A percentile compares a stretch with the other conserved stretches of the same genome.
Conservation (phyloP, 2,329 filamentous ascomycete species). For the Davidsoniella virescens region DNA sequence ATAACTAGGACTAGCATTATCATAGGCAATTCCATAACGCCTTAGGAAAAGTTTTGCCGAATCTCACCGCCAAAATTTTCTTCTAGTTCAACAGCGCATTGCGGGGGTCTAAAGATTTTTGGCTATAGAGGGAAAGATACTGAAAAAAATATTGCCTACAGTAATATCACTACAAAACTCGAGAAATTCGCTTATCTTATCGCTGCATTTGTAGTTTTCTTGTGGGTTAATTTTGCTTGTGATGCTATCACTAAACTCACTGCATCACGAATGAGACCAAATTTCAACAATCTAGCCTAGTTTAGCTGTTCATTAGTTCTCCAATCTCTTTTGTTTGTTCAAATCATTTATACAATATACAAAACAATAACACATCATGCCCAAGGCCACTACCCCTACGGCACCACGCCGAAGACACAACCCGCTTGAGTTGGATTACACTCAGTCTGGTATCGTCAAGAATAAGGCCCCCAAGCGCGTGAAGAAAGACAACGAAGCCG, state of each 20-base stretch:
- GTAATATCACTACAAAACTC: not conserved
- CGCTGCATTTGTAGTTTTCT: constrained; percentile 12
- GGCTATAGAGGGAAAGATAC: not conserved
- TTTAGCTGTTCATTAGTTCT: not conserved
- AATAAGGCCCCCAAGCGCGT: constrained; percentile 46
- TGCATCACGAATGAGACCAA: not conserved
- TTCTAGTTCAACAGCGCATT: constrained; percentile 2
- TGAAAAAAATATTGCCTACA: constrained; percentile 1
- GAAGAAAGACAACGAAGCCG: constrained; percentile 38
- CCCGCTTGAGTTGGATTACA: constrained; percentile 76
- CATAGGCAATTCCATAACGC: not conserved
- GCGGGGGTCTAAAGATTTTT: not conserved
- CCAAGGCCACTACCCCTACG: constrained; percentile 50
- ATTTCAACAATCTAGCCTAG: not conserved
- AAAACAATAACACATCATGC: constrained; percentile 39
- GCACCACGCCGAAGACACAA: constrained; percentile 61
- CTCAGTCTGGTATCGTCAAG: constrained; percentile 54
- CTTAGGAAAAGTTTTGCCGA: constrained; percentile 5
- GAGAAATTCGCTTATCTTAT: constrained; percentile 13
- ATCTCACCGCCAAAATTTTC: constrained; percentile 13
- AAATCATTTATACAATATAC: not conserved
- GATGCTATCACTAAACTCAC: not conserved
- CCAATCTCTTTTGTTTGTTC: not conserved
- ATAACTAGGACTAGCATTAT: too few species aligned
- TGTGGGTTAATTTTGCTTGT: constrained; percentile 8